Evolutionary conservation across 2,329 filamentous ascomycete genomes (phyloP), one percentile per base, ranked within the genome.

Genomic region (Arachnopeziza araneosa): DNA sequence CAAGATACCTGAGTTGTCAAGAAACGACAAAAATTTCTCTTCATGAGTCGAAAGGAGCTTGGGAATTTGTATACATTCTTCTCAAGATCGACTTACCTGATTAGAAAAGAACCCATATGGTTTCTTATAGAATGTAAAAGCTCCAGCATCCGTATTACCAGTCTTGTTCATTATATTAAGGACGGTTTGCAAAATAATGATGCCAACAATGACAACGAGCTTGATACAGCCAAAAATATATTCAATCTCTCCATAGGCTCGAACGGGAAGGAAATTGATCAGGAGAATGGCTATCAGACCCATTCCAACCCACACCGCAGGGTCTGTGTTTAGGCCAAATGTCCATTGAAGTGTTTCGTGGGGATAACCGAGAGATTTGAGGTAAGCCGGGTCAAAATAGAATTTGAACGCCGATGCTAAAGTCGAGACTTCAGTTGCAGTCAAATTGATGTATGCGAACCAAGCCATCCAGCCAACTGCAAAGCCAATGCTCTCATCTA

Each of bases 211-310:
- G 63, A 80, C 81, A 61, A 84, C 75, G 49, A 87, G 76, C 74
- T 87, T 87, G 72, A 86, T 77, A 57, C 78, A 80, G 52, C 83
- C 81, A 65, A 86, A 85, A 76, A 81, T 81, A 68, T 86, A 86
- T 68, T 86, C 83, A 52, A 83, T 78, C 70, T 86, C 83, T 51
- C 83, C 83, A 67, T 84, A 86, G 30, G 58, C 62, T 21, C 63
- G 63, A 10, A 76, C 74, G 2, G 73, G 74, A 48, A 76, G 66
- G 36, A 73, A 64, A 59, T 77, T 77, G 51, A 76, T 65, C 1
- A 70, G 24, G 0, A 74, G 64, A 22, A 73, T 70, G 26, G 72
- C 50, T 22, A 73, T 49, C 2, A 75, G 65, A 53, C 71, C 72
- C 30, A 75, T 67, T 10, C 67, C 65, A 36, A 75, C 71, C 72